Base-by-base conservation (phyloP, 2,329 filamentous ascomycete genomes). In the Botrytis byssoidea region DNA sequence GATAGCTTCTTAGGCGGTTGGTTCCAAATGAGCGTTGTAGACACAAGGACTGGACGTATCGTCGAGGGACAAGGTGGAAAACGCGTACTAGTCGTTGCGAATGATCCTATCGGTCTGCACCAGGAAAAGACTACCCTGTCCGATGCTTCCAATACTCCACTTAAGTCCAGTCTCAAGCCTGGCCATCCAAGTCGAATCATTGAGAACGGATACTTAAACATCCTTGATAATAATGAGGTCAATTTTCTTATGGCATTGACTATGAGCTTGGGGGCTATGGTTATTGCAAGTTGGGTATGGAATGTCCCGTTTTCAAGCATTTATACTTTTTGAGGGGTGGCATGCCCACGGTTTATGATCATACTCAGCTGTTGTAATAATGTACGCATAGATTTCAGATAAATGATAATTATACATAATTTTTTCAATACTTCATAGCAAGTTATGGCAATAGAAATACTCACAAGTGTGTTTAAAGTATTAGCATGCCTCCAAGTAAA, bases 211-310 rank as follows among this genome's bases (percentile, higher is more conserved):
- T 74, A 76, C 69, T 86, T 84, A 88, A 88, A 97, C 81, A 82
- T 97, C 75, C 85, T 99, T 73, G 94, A 97, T 82, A 99, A 99
- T 82, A 99, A 99, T 82, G 92, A 93, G 72, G 94, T 99, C 78
- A 99, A 99, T 82, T 89, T 98, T 74, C 82, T 95, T 73, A 98
- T 98, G 95, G 95, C 95, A 0, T 86, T 89, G 22, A 86, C 86
- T 7, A 95, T 97, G 88, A 97, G 93, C 81, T 77, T 94, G 29
- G 89, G 91, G 7, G 92, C 91, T 7, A 97, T 98, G 89, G 85
- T 84, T 0, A 83, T 89, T 48, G 90, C 88, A 44, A 83, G 86
- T 63, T 89, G 86, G 87, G 86, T 87, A 74, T 92, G 90, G 89
- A 85, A 83, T 7, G 79, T 90, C 37, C 86, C 88, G 10, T 79